Evolutionary conservation across 345 rosid species (phyloP).

Genomic region (Acer yangbiense): DNA sequence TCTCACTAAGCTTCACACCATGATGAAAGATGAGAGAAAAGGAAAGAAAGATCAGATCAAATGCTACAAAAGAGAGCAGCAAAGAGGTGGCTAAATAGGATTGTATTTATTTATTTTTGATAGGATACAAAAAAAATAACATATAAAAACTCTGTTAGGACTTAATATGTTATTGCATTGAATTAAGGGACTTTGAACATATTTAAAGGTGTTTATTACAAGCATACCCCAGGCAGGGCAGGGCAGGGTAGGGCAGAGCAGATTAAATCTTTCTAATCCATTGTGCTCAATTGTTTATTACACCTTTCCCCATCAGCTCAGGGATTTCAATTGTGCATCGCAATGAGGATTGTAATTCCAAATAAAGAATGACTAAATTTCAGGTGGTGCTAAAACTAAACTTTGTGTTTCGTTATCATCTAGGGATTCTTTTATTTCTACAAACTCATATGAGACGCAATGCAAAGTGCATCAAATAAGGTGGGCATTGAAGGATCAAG

Average conservation of each 20-base stretch:
- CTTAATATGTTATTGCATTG: no score
- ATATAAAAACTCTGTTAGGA: no score
- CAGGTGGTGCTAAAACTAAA: background rate
- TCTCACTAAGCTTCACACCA: background rate
- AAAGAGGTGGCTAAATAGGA: conserved; percentile 3
- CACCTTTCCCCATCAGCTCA: background rate
- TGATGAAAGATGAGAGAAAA: background rate
- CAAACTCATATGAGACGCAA: background rate
- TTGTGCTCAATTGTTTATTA: background rate
- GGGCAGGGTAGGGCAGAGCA: background rate
- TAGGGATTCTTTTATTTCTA: background rate
- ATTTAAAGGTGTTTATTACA: background rate
- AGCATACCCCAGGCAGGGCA: background rate
- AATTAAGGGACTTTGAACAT: background rate
- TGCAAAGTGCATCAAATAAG: background rate
- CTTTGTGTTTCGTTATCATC: background rate
- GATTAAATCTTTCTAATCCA: background rate
- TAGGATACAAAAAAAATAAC: no score
- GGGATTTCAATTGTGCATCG: background rate
- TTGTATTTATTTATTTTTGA: background rate
- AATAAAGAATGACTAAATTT: background rate
- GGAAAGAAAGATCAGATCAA: background rate
- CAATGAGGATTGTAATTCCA: no score
- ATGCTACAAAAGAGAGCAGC: background rate
- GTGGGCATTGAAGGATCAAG: background rate